A percentile compares a stretch with the other conserved stretches of the same genome.
Evolutionary conservation across 129 eudicot genomes (phyloP).

Genomic region (Calendula officinalis): DNA sequence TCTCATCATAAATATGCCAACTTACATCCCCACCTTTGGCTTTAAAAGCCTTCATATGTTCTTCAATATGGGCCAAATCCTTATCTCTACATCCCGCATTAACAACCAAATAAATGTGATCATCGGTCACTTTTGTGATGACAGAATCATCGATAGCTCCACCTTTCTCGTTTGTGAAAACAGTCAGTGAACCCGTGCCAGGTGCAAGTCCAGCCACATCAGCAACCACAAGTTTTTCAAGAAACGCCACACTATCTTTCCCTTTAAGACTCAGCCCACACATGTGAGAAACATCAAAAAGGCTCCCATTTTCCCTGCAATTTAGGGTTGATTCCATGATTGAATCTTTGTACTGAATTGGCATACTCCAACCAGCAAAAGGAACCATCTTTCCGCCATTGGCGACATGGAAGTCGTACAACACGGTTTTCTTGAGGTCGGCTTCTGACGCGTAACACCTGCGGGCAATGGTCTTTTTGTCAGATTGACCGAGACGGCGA

Average conservation of each 20-base stretch:
- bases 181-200: constrained; percentile 80
- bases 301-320: constrained; percentile 88
- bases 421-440: constrained; percentile 86
- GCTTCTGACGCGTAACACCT: constrained; percentile 80
- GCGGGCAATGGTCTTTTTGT: constrained; percentile 64
- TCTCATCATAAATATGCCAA: constrained; percentile 94
- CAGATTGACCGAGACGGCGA: constrained; percentile 85
- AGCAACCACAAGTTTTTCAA: constrained; percentile 89
- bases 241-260: constrained; percentile 76
- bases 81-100: constrained; percentile 97
- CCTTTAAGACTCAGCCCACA: constrained; percentile 97
- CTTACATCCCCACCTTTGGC: constrained; percentile 96
- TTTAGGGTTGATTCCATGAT: constrained; percentile 94
- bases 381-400: constrained; percentile 98
- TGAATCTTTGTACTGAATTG: constrained; percentile 96
- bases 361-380: constrained; percentile 99
- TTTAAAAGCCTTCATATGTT: constrained; percentile 87
- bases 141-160: constrained; percentile 97
- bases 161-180: constrained; percentile 95
- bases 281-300: constrained; percentile 95
- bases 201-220: constrained; percentile 94
- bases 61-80: constrained; percentile 98
- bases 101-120: constrained; percentile 92
- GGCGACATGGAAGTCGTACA: constrained; percentile 89
- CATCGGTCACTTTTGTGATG: constrained; percentile 88